Conservation (phyloP, 352 stramenopile species). For the Phytopythium montanum region DNA sequence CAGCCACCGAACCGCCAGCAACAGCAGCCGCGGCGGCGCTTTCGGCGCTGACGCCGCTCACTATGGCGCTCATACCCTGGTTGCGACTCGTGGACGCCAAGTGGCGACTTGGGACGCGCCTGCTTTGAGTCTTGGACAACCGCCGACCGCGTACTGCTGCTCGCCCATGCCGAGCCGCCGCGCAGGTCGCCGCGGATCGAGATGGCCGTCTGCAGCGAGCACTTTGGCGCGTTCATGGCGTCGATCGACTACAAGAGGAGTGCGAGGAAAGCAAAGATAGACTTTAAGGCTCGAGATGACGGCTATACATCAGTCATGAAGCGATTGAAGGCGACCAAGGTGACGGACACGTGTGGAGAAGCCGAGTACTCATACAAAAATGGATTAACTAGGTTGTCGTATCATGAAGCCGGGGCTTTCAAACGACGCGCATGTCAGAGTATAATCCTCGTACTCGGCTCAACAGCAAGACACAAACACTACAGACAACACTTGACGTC, state of each 20-base stretch:
- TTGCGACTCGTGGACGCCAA: slow-evolving; percentile 1
- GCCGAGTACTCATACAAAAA: slow-evolving; percentile 74
- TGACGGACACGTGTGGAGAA: background rate
- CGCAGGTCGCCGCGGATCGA: slow-evolving; percentile 23
- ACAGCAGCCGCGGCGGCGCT: background rate
- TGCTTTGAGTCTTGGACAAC: background rate
- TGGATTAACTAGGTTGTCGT: slow-evolving; percentile 83
- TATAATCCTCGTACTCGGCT: slow-evolving; percentile 57
- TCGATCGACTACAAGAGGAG: too few species aligned
- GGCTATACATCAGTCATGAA: too few species aligned
- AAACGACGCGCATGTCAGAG: slow-evolving; percentile 80
- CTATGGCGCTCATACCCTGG: slow-evolving; percentile 2
- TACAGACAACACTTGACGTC: slow-evolving; percentile 2
- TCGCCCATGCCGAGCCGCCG: slow-evolving; percentile 9
- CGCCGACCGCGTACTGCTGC: background rate
- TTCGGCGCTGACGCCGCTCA: background rate
- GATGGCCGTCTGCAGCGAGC: slow-evolving; percentile 15
- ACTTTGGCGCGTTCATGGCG: slow-evolving; percentile 4
- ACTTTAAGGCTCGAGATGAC: too few species aligned
- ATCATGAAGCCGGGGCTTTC: slow-evolving; percentile 65
- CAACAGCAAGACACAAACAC: background rate
- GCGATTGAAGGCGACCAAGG: background rate
- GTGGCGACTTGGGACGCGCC: background rate
- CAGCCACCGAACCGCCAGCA: background rate
- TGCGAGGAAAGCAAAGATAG: too few species aligned